Conservation (phyloP, 2,329 filamentous ascomycete genomes). For the Fonsecaea erecta region DNA sequence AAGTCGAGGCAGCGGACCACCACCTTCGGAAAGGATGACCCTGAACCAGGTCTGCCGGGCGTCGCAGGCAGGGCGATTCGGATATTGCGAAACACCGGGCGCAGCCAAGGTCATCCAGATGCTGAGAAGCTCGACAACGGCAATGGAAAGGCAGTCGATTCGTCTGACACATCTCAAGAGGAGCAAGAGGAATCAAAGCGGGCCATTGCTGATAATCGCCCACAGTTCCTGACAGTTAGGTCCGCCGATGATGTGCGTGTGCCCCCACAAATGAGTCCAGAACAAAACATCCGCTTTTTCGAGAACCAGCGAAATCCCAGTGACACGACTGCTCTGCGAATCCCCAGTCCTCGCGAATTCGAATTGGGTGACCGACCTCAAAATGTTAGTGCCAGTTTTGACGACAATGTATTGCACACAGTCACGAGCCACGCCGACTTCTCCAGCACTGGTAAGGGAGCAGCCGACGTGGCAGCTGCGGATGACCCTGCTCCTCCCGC, state of each 20-base stretch:
- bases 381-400: conserved; percentile 56
- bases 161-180: conserved; percentile 27
- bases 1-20: conserved; percentile 56
- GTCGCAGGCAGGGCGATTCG: conserved; percentile 41
- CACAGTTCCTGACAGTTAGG: conserved; percentile 9
- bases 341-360: conserved; percentile 88
- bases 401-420: conserved; percentile 41
- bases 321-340: conserved; percentile 76
- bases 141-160: conserved; percentile 35
- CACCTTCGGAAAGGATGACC: conserved; percentile 52
- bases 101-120: conserved; percentile 9
- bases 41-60: conserved; percentile 31
- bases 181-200: conserved; percentile 1
- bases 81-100: conserved; percentile 38
- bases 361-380: conserved; percentile 78
- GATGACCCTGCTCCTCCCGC: conserved; percentile 18
- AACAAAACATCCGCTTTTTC: conserved; percentile 86
- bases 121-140: conserved; percentile 20
- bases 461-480: conserved; percentile 7
- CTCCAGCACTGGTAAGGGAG: conserved; percentile 36
- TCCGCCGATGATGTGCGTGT: conserved; percentile 56
- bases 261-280: conserved; percentile 61
- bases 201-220: conserved; percentile 51
- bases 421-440: conserved; percentile 28
- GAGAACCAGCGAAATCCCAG: conserved; percentile 78